These are phyloP conservation scores for Colletotrichum limetticola DNA, from an alignment of 2,329 filamentous ascomycete genomes.

Conservation along the genomic window DNA sequence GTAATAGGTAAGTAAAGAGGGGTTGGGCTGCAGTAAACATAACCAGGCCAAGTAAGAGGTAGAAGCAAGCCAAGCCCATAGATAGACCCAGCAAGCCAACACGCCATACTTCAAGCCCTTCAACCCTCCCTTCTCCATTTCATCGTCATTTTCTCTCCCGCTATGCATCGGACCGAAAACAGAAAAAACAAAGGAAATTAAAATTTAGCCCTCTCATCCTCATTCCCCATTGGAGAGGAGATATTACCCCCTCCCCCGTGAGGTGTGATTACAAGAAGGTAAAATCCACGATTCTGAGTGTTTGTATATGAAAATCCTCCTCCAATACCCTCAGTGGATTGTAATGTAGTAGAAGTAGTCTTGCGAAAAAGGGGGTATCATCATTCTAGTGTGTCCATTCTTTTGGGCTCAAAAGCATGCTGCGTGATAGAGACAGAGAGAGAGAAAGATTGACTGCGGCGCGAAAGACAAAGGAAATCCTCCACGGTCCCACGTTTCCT, in stretches of 20 bases:
- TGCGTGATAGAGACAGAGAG: slow-evolving; percentile 26
- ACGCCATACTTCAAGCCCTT: not conserved
- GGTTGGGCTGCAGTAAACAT: not conserved
- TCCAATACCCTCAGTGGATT: slow-evolving; percentile 1
- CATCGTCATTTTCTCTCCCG: slow-evolving; percentile 24
- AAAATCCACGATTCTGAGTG: slow-evolving; percentile 10
- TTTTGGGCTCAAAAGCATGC: slow-evolving; percentile 31
- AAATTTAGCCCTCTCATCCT: slow-evolving; percentile 4
- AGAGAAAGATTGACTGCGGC: slow-evolving; percentile 26
- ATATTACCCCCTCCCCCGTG: not conserved
- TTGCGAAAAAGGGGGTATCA: slow-evolving; percentile 51
- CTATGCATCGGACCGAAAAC: slow-evolving; percentile 7
- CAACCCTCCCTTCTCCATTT: slow-evolving; percentile 6
- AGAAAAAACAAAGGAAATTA: slow-evolving; percentile 27
- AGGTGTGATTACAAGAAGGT: not conserved
- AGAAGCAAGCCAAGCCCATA: slow-evolving; percentile 2
- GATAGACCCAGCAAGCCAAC: slow-evolving; percentile 7
- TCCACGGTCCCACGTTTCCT: slow-evolving; percentile 11
- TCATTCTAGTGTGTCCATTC: slow-evolving; percentile 42
- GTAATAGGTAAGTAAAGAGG: not conserved
- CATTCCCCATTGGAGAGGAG: not conserved
- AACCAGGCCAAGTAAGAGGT: slow-evolving; percentile 1
- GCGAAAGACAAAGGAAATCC: slow-evolving; percentile 34
- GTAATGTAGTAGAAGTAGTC: slow-evolving; percentile 13
- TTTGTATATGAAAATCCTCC: slow-evolving; percentile 13